Base-by-base conservation (phyloP, 345 rosid genomes). In the Euphorbia tirucalli region DNA sequence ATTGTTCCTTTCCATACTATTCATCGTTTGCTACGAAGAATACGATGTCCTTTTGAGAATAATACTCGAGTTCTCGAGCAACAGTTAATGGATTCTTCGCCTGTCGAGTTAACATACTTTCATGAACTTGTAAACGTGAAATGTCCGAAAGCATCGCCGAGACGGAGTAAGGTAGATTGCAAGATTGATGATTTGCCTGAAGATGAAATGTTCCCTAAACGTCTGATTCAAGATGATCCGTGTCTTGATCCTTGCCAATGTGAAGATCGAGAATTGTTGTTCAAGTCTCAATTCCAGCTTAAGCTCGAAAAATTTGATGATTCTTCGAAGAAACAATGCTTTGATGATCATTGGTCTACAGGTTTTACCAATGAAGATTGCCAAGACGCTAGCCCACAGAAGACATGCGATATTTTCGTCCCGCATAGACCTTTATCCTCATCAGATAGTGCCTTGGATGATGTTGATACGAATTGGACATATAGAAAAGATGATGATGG, bases 1-100 rank as follows among this genome's bases (percentile, higher is more conserved):
- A 61, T 85, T 15, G 87, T 85, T 63, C 87, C 87, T 0, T 37
- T 59, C 59, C 76, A 77, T 68, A 83, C 88, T 0, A 59, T 85
- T 48, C 68, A 30, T 24, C 56, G 65, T 44, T 56, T 85, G 61
- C 28, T 80, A 64, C 68, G n/a, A 37, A 15, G 58, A 32, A 77
- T 54, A 27, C 62, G 43, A n/a, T 18, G 46, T 7, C 69, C 7
- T 0, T 22, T 14, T 31, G 65, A 31, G 63, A 19, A 65, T 16
- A 11, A 62, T 43, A 16, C 25, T 11, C 9, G 31, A 24, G 24
- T 22, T 25, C 63, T n/a, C n/a, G n/a, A 55, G 25, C 50, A 55
- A 37, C 37, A 28, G 56, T 11, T 11, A 43, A 35, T 22, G 4
- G 35, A 9, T 1, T n/a, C 50, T 18, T 58, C 71, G 31, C 15